Evolutionary conservation across 768 basidiomycete genomes (phyloP).

Genomic region (Mycena filopes): DNA sequence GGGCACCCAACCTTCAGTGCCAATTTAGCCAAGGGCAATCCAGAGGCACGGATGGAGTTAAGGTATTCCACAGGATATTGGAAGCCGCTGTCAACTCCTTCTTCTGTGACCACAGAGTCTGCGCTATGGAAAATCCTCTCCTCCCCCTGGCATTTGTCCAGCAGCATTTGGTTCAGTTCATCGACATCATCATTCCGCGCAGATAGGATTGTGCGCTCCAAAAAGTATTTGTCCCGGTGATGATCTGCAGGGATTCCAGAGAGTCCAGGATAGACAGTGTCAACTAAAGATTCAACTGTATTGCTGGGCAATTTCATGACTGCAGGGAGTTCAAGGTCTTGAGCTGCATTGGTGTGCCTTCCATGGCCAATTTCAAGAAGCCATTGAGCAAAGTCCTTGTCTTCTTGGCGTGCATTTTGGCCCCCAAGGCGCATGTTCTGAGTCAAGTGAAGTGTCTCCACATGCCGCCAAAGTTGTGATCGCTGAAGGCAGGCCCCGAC

Average conservation of each 20-base stretch:
- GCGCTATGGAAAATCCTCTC: constrained; percentile 38
- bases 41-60: constrained; percentile 40
- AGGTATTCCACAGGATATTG: constrained; percentile 44
- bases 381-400: constrained; percentile 23
- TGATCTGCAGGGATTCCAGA: neutral
- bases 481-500: constrained; percentile 2
- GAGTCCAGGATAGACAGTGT: neutral
- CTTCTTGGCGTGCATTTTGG: neutral
- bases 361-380: constrained; percentile 22
- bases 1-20: constrained; percentile 43
- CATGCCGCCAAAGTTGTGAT: constrained; percentile 8
- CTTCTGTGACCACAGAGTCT: constrained; percentile 39
- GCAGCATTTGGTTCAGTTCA: constrained; percentile 40
- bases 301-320: neutral
- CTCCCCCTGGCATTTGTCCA: constrained; percentile 39
- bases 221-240: constrained; percentile 42
- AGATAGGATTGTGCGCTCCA: constrained; percentile 46
- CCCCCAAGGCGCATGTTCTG: too few relatives aligned
- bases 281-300: neutral
- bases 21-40: constrained; percentile 46
- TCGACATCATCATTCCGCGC: too few relatives aligned
- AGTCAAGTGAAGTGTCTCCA: neutral
- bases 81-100: constrained; percentile 30
- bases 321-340: constrained; percentile 2
- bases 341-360: neutral